phyloP scores from a whole-genome alignment of 2,329 filamentous ascomycete species.

The Neonectria coccinea region DNA sequence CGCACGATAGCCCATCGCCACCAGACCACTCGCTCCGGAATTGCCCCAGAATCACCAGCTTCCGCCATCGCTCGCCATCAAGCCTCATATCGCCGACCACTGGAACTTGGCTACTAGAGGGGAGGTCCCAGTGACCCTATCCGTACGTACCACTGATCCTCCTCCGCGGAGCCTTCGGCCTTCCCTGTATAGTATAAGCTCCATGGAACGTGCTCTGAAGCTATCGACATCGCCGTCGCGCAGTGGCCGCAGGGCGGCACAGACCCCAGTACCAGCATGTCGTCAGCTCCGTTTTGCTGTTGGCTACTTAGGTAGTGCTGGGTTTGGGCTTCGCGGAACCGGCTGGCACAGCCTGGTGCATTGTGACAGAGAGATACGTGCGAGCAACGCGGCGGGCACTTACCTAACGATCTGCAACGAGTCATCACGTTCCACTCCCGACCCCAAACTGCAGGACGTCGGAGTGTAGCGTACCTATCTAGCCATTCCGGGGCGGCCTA shows the following conservation, averaged over 20 bases:
- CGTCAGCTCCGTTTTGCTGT: slow-evolving; percentile 38
- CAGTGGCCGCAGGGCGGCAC: slow-evolving; percentile 40
- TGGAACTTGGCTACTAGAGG: slow-evolving; percentile 24
- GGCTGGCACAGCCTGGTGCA: slow-evolving; percentile 42
- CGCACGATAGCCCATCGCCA: slow-evolving; percentile 26
- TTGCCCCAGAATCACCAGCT: slow-evolving; percentile 33
- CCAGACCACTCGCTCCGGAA: slow-evolving; percentile 28
- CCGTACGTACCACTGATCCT: slow-evolving; percentile 36
- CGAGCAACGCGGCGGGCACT: slow-evolving; percentile 29
- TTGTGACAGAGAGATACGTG: slow-evolving; percentile 26
- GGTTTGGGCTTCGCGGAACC: slow-evolving; percentile 45
- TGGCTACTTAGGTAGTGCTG: slow-evolving; percentile 38
- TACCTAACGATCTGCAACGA: slow-evolving; percentile 40
- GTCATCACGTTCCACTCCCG: slow-evolving; percentile 31
- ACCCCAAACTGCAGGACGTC: slow-evolving; percentile 28
- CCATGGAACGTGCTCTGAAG: slow-evolving; percentile 44
- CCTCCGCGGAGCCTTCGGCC: slow-evolving; percentile 28
- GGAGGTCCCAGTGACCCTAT: slow-evolving; percentile 14
- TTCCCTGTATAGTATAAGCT: slow-evolving; percentile 39
- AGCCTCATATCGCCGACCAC: slow-evolving; percentile 33
- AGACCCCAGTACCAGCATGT: slow-evolving; percentile 37
- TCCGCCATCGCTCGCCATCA: slow-evolving; percentile 28
- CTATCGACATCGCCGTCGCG: slow-evolving; percentile 46
- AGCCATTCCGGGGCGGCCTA: slow-evolving; percentile 31
- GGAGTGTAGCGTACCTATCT: slow-evolving; percentile 29